phyloP scores from a whole-genome alignment of 495 filamentous ascomycete genomes.

The Hypoxylon cercidicola region DNA sequence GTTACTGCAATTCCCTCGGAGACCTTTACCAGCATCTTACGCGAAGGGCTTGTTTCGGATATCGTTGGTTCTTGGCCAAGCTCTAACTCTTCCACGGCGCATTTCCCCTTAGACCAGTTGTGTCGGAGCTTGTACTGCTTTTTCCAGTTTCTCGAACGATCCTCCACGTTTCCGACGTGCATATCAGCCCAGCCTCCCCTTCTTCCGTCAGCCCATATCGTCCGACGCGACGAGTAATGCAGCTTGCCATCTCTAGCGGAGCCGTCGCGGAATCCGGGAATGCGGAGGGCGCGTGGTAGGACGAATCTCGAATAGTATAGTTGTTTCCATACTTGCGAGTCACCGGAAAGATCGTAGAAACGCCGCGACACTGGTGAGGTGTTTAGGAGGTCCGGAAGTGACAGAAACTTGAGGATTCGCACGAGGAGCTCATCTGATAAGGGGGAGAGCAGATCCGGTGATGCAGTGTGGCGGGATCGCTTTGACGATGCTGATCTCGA shows the following conservation, averaged over 20 bases:
- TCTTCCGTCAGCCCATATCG: slow-evolving; percentile 82
- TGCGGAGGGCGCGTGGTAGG: slow-evolving; percentile 78
- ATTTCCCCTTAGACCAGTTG: slow-evolving; percentile 90
- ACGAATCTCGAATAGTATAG: slow-evolving; percentile 92
- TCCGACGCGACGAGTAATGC: slow-evolving; percentile 75
- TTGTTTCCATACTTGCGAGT: slow-evolving; percentile 91
- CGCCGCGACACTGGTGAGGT: slow-evolving; percentile 84
- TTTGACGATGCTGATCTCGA: slow-evolving; percentile 35
- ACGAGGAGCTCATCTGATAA: slow-evolving; percentile 91
- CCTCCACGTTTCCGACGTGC: slow-evolving; percentile 56
- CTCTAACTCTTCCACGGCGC: slow-evolving; percentile 78
- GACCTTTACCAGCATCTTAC: slow-evolving; percentile 71
- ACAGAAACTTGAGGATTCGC: slow-evolving; percentile 81
- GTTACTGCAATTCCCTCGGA: slow-evolving; percentile 81
- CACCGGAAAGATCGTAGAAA: slow-evolving; percentile 77
- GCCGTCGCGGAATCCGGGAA: slow-evolving; percentile 72
- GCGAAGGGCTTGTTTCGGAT: slow-evolving; percentile 19
- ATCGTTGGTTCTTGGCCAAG: slow-evolving; percentile 55
- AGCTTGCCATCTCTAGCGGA: slow-evolving; percentile 53
- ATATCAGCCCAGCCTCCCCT: slow-evolving; percentile 56
- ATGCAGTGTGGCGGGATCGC: slow-evolving; percentile 36
- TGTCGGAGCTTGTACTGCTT: slow-evolving; percentile 87
- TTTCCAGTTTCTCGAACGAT: slow-evolving; percentile 75
- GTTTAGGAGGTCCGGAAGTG: slow-evolving; percentile 71
- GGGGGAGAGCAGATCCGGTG: slow-evolving; percentile 58